These are phyloP conservation scores for Yamadazyma mexicana DNA, from an alignment of 1,139 yeast species.

Conservation along the genomic window DNA sequence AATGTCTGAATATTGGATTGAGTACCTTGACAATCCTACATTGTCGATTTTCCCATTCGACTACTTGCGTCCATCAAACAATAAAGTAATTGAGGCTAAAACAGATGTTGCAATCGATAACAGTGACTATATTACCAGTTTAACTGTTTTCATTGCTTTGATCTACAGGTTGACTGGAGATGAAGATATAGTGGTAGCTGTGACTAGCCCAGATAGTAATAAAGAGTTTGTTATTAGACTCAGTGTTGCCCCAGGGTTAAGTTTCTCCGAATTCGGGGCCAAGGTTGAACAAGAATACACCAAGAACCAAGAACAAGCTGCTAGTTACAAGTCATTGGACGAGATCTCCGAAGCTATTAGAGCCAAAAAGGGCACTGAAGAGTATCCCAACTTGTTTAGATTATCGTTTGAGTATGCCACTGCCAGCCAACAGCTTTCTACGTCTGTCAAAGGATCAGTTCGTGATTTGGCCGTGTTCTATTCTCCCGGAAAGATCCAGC, in stretches of 20 bases:
- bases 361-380: conserved; percentile 48
- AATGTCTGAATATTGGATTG: conserved; percentile 56
- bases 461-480: conserved; percentile 64
- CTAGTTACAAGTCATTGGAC: conserved; percentile 50
- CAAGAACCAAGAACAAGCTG: conserved; percentile 31
- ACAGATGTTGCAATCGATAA: conserved; percentile 30
- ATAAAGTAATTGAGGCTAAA: conserved; percentile 65
- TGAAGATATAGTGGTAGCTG: conserved; percentile 85
- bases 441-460: conserved; percentile 52
- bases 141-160: conserved; percentile 72
- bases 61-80: conserved; percentile 74
- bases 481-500: conserved; percentile 28
- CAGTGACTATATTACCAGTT: conserved; percentile 48
- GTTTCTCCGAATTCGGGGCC: conserved; percentile 53
- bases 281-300: conserved; percentile 46
- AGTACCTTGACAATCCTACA: conserved; percentile 75
- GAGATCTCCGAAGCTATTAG: conserved; percentile 57
- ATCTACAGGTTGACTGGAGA: conserved; percentile 87
- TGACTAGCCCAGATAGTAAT: conserved; percentile 45
- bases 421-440: conserved; percentile 43
- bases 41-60: conserved; percentile 87
- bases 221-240: conserved; percentile 63
- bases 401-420: conserved; percentile 58
- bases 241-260: conserved; percentile 50
- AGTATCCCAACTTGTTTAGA: conserved; percentile 63